A percentile compares a stretch with the other conserved stretches of the same genome.
phyloP scores from a whole-genome alignment of 495 filamentous ascomycete genomes.

The Aspergillus haitiensis region DNA sequence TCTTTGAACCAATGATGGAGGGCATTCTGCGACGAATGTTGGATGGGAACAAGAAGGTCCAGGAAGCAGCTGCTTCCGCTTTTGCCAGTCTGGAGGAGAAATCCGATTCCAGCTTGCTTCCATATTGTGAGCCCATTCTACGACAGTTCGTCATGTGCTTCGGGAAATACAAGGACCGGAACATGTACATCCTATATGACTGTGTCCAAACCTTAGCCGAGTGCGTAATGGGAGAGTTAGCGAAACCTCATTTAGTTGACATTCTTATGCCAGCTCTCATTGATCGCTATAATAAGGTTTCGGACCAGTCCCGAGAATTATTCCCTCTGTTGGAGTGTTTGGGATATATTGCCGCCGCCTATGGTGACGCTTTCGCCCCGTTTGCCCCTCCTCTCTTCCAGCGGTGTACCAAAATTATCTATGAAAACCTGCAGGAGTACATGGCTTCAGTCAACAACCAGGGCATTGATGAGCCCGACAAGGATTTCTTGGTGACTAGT shows the following conservation, averaged over 20 bases:
- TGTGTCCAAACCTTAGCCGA: conserved; percentile 97
- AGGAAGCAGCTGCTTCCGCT: conserved; percentile 93
- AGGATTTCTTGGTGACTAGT: conserved; percentile 96
- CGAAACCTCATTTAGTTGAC: conserved; percentile 72
- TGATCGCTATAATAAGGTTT: conserved; percentile 80
- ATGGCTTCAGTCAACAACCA: conserved; percentile 62
- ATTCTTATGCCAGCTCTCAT: conserved; percentile 95
- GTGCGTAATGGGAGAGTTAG: conserved; percentile 76
- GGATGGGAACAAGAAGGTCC: conserved; percentile 95
- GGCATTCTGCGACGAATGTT: conserved; percentile 93
- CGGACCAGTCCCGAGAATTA: conserved; percentile 87
- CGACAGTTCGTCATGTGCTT: conserved; percentile 92
- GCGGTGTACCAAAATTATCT: conserved; percentile 87
- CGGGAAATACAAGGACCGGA: conserved; percentile 91
- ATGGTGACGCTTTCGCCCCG: conserved; percentile 77
- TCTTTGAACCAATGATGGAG: conserved; percentile 97
- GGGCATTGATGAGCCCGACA: conserved; percentile 78
- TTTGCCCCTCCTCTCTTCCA: conserved; percentile 82
- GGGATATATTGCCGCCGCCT: conserved; percentile 87
- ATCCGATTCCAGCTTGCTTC: conserved; percentile 72
- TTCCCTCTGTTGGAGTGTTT: conserved; percentile 94
- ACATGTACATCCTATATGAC: conserved; percentile 99
- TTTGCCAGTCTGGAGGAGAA: conserved; percentile 97
- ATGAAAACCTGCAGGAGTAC: conserved; percentile 80
- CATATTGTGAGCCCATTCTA: conserved; percentile 87